phyloP scores from a whole-genome alignment of 768 basidiomycete species.

The Trametopsis cervina region DNA sequence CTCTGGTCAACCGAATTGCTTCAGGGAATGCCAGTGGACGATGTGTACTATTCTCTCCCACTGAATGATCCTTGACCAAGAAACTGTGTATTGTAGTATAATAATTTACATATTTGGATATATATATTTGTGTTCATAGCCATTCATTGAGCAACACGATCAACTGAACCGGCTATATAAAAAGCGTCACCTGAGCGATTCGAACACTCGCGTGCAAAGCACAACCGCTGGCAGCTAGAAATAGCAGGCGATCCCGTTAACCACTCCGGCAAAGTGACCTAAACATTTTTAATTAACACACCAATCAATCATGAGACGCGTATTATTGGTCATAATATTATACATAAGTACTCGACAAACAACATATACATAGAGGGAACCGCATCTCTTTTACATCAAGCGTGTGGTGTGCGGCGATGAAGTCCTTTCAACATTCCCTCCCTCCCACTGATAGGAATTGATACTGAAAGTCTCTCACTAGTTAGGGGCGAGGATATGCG shows the following conservation, averaged over 20 bases:
- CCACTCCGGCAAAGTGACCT: conserved; percentile 92
- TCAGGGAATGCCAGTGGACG: conserved; percentile 77
- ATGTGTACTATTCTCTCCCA: conserved; percentile 73
- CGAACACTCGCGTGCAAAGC: conserved; percentile 58
- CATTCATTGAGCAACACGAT: background rate
- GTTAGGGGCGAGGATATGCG: no score
- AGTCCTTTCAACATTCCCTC: no score
- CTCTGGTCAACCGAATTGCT: conserved; percentile 61
- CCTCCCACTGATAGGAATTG: no score
- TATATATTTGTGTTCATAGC: background rate
- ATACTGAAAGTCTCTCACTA: no score
- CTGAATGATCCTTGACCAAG: conserved; percentile 11
- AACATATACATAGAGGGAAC: no score
- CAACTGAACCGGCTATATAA: conserved; percentile 14
- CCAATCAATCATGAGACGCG: no score
- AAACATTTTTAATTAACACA: no score
- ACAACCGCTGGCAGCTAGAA: conserved; percentile 40
- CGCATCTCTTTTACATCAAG: no score
- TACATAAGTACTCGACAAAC: no score
- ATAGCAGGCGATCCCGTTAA: conserved; percentile 56
- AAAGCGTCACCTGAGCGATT: conserved; percentile 55
- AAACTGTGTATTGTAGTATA: background rate
- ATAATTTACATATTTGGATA: background rate
- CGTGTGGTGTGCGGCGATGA: no score
- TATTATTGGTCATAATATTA: no score